phyloP scores from a whole-genome alignment of 805 yeast species.

The Torulaspora delbrueckii region DNA sequence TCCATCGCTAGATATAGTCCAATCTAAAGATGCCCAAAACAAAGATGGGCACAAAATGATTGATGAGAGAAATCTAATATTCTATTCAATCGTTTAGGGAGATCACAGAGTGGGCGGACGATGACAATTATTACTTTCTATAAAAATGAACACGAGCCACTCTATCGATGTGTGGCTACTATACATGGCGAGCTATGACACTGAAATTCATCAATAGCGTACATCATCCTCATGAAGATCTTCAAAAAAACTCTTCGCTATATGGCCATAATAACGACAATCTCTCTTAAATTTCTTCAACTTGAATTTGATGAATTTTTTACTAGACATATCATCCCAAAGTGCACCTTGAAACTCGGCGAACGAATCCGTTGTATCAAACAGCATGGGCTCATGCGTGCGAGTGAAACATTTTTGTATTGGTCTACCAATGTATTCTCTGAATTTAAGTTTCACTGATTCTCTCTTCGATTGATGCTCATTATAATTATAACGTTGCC shows the following conservation, averaged over 20 bases:
- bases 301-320: slow-evolving; percentile 19
- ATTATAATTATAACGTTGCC: slow-evolving; percentile 3
- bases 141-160: no score
- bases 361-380: slow-evolving; percentile 11
- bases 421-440: slow-evolving; percentile 6
- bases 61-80: no score
- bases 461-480: slow-evolving; percentile 4
- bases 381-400: not conserved
- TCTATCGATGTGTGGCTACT: no score
- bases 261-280: slow-evolving; percentile 17
- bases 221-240: slow-evolving; percentile 15
- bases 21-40: not conserved
- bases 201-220: no score
- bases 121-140: no score
- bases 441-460: slow-evolving; percentile 6
- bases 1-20: not conserved
- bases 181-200: not conserved
- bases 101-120: no score
- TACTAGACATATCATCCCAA: slow-evolving; percentile 18
- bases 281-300: slow-evolving; percentile 16
- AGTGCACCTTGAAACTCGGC: slow-evolving; percentile 11
- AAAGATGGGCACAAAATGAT: not conserved
- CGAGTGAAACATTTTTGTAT: slow-evolving; percentile 1
- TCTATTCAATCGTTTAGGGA: no score
- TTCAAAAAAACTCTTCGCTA: slow-evolving; percentile 21